A percentile compares a stretch with the other conserved stretches of the same genome.
Evolutionary conservation across 345 rosid genomes (phyloP).

Genomic region (Raphanus raphanistrum): DNA sequence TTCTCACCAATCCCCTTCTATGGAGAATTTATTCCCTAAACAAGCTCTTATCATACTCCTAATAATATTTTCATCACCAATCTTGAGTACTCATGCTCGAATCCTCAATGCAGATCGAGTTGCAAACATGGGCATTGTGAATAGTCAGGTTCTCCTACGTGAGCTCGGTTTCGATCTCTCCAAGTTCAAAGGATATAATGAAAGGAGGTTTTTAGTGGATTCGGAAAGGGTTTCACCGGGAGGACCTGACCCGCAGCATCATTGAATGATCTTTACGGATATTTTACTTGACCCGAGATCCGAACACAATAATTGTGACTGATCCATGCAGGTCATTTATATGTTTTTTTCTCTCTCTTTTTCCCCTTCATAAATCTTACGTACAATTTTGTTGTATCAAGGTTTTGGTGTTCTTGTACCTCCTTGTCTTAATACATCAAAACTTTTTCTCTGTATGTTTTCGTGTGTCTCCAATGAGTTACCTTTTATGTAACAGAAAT

Average conservation of each 20-base stretch:
- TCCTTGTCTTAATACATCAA: conserved; percentile 16
- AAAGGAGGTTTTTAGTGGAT: conserved; percentile 25
- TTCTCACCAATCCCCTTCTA: not conserved
- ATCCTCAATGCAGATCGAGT: conserved; percentile 18
- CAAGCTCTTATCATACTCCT: conserved; percentile 30
- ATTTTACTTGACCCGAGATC: conserved; percentile 8
- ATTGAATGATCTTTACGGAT: conserved; percentile 1
- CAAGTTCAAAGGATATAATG: conserved; percentile 27
- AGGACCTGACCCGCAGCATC: conserved; percentile 42
- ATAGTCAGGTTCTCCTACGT: conserved; percentile 33
- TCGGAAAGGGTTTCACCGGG: conserved; percentile 42
- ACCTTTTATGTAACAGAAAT: conserved; percentile 31
- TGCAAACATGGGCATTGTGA: not conserved
- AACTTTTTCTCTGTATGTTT: conserved; percentile 6
- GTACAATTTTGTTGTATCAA: conserved; percentile 34
- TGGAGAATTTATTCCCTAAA: conserved; percentile 33
- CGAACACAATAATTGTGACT: conserved; percentile 28
- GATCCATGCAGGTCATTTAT: conserved; percentile 19
- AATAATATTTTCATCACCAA: conserved; percentile 25
- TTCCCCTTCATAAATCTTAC: not conserved
- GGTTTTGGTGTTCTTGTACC: conserved; percentile 27
- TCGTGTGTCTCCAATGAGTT: conserved; percentile 30
- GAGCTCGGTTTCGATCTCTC: conserved; percentile 40
- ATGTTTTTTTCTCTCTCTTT: conserved; percentile 17
- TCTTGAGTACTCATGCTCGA: conserved; percentile 31